Conservation (phyloP, 441 rosid species). For the Viola pubescens region DNA sequence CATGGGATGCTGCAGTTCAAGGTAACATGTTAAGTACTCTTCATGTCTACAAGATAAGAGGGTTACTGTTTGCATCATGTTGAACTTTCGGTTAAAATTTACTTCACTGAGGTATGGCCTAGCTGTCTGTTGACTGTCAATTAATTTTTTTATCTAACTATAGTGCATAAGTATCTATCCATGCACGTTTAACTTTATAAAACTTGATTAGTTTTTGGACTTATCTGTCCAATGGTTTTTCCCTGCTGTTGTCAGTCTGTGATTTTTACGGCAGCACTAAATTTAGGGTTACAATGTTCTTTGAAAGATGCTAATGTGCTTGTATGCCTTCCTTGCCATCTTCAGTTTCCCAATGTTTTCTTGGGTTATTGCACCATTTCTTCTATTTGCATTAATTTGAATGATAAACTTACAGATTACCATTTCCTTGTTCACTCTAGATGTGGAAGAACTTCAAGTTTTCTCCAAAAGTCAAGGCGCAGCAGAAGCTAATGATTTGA, state of each 20-base stretch:
- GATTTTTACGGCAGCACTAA: slow-evolving; percentile 8
- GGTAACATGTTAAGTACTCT: slow-evolving; percentile 35
- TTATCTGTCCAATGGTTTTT: slow-evolving; percentile 1
- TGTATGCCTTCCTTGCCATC: background rate
- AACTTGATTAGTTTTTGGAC: background rate
- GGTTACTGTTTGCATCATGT: background rate
- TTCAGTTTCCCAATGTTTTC: background rate
- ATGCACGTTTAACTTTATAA: background rate
- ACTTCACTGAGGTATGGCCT: background rate
- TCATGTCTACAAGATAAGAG: slow-evolving; percentile 1
- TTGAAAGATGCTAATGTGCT: slow-evolving; percentile 1
- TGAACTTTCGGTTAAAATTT: slow-evolving; percentile 3
- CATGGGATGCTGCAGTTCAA: slow-evolving; percentile 80
- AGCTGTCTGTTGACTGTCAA: background rate
- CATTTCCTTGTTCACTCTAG: slow-evolving; percentile 30
- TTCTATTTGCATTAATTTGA: background rate
- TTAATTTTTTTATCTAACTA: background rate
- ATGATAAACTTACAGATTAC: background rate
- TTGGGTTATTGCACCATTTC: slow-evolving; percentile 8
- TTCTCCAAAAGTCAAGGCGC: slow-evolving; percentile 72
- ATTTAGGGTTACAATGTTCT: slow-evolving; percentile 3
- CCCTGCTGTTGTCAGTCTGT: background rate
- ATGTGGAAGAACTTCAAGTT: slow-evolving; percentile 68
- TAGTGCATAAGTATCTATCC: background rate
- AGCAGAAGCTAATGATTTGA: slow-evolving; percentile 55